Conservation (phyloP, 2,329 filamentous ascomycete genomes). For the Xenoacremonium recifei region DNA sequence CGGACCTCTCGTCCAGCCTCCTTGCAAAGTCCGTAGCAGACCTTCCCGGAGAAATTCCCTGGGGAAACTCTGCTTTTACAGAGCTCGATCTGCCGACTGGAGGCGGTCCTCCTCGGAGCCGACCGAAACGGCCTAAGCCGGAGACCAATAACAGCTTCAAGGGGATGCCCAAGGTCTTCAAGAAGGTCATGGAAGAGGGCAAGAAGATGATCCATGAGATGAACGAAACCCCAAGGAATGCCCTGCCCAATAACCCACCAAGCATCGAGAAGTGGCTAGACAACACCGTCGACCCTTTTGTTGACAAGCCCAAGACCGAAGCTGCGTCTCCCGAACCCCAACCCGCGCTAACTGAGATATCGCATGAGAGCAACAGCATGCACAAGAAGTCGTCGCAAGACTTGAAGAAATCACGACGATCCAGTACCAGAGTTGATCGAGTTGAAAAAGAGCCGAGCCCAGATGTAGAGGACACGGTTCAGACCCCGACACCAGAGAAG, state of each 20-base stretch:
- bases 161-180: constrained; percentile 60
- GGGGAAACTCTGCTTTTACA: constrained; percentile 66
- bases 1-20: constrained; percentile 35
- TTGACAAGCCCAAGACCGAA: constrained; percentile 39
- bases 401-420: constrained; percentile 17
- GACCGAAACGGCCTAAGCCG: constrained; percentile 39
- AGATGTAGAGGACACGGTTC: constrained; percentile 1
- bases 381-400: constrained; percentile 23
- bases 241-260: constrained; percentile 53
- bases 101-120: constrained; percentile 44
- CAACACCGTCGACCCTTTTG: constrained; percentile 61
- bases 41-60: constrained; percentile 55
- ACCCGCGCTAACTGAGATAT: constrained; percentile 1
- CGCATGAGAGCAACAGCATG: constrained; percentile 18
- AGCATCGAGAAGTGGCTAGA: constrained; percentile 67
- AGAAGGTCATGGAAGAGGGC: constrained; percentile 62
- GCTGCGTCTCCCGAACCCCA: constrained; percentile 5
- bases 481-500: constrained; percentile 9
- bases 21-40: constrained; percentile 56
- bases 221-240: constrained; percentile 52
- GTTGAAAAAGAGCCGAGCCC: constrained; percentile 13
- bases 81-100: constrained; percentile 57
- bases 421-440: constrained; percentile 19
- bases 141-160: constrained; percentile 58
- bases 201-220: constrained; percentile 65